A percentile compares a stretch with the other conserved stretches of the same genome.
These are phyloP conservation scores for Cryptococcus sp. DNA, from an alignment of 1,284 basidiomycete genomes.

Conservation along the genomic window DNA sequence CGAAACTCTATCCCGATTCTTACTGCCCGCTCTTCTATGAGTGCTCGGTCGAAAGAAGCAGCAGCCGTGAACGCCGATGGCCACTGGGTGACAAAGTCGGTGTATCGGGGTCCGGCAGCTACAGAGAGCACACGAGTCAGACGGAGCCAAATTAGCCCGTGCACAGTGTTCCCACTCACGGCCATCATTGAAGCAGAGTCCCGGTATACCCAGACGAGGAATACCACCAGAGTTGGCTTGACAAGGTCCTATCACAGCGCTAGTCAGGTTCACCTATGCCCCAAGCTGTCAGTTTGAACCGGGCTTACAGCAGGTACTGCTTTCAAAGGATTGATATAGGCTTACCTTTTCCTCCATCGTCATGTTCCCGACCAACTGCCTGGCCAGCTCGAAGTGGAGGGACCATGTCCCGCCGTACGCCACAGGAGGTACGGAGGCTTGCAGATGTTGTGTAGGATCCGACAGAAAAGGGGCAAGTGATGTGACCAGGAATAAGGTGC, in stretches of 20 bases:
- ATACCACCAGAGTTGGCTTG: constrained; percentile 59
- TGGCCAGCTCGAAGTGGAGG: constrained; percentile 44
- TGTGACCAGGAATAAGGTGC: constrained; percentile 6
- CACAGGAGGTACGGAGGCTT: background rate
- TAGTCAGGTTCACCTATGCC: constrained; percentile 41
- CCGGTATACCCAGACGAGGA: constrained; percentile 54
- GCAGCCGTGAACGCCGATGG: constrained; percentile 53
- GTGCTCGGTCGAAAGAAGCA: constrained; percentile 52
- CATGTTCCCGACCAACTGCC: constrained; percentile 47
- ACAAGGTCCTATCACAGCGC: constrained; percentile 55
- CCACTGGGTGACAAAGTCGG: constrained; percentile 50
- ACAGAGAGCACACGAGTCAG: constrained; percentile 59
- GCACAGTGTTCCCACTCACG: constrained; percentile 35
- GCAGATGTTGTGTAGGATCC: background rate
- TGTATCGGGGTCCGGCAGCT: constrained; percentile 53
- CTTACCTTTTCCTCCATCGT: constrained; percentile 51
- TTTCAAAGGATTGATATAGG: background rate
- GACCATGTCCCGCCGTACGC: constrained; percentile 34
- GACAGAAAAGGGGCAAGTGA: constrained; percentile 1
- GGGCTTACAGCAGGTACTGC: background rate
- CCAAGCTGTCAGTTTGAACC: background rate
- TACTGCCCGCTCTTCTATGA: constrained; percentile 49
- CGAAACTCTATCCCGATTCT: constrained; percentile 54
- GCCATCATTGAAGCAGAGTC: constrained; percentile 63
- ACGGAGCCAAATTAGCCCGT: constrained; percentile 41